A percentile compares a stretch with the other conserved stretches of the same genome.
Evolutionary conservation across 352 stramenopile genomes (phyloP).

Genomic region (Phytophthora capsici): DNA sequence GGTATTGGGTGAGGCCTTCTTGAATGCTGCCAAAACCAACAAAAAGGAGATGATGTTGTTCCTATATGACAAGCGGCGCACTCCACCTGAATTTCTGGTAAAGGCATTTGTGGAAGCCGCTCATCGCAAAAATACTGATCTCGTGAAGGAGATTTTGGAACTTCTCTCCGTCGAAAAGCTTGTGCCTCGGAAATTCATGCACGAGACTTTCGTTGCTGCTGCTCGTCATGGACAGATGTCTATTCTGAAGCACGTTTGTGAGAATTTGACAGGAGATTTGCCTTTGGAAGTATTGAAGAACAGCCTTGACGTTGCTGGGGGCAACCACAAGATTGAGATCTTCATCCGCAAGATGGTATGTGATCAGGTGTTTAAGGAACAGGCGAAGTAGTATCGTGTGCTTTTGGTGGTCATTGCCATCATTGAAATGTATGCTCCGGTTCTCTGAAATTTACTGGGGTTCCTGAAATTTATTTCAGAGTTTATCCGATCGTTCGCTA

Average conservation of each 20-base stretch:
- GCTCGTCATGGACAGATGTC: conserved; percentile 5
- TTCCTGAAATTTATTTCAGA: too few relatives aligned
- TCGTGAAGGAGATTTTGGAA: neutral
- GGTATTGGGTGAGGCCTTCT: neutral
- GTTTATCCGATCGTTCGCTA: too few relatives aligned
- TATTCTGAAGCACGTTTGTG: neutral
- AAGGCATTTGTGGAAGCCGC: conserved; percentile 1
- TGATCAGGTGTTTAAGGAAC: conserved; percentile 2
- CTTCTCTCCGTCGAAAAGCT: conserved; percentile 1
- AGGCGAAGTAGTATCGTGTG: too few relatives aligned
- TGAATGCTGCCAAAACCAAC: neutral
- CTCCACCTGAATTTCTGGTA: neutral
- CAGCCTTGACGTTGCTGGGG: neutral
- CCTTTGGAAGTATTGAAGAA: conserved; percentile 2
- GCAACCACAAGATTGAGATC: conserved; percentile 2
- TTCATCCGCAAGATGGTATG: conserved; percentile 3
- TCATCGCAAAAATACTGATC: neutral
- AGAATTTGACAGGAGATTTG: neutral
- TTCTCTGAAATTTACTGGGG: too few relatives aligned
- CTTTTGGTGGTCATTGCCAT: too few relatives aligned
- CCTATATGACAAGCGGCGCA: neutral
- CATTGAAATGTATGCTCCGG: too few relatives aligned
- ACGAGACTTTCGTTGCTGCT: conserved; percentile 2
- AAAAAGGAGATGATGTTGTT: neutral
- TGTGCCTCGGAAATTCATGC: neutral